These are phyloP conservation scores for Colletotrichum siamense DNA, from an alignment of 2,329 filamentous ascomycete genomes.

Conservation along the genomic window DNA sequence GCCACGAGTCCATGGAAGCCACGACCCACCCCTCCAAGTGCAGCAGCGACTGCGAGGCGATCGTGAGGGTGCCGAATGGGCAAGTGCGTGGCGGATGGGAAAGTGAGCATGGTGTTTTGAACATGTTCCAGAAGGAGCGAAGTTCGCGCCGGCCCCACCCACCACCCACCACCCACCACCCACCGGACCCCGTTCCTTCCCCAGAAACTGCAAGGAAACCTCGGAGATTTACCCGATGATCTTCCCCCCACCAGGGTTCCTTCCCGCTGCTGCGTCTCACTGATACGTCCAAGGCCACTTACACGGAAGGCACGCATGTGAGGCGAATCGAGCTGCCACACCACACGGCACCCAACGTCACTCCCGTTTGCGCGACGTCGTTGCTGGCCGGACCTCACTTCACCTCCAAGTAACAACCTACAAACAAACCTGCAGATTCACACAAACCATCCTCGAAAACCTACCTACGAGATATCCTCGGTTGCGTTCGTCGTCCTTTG, in stretches of 20 bases:
- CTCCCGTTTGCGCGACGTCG: not conserved
- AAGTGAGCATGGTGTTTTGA: slow-evolving; percentile 16
- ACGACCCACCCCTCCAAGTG: not conserved
- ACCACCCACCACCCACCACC: slow-evolving; percentile 3
- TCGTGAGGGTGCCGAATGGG: not conserved
- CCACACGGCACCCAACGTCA: not conserved
- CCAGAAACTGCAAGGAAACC: not conserved
- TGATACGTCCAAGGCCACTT: not conserved
- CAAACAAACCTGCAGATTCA: not conserved
- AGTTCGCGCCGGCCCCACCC: slow-evolving; percentile 13
- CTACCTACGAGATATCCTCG: not conserved
- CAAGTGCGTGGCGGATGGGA: not conserved
- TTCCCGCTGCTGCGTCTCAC: not conserved
- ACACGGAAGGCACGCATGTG: not conserved
- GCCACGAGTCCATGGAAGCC: not conserved
- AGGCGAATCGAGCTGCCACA: not conserved
- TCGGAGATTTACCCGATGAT: slow-evolving; percentile 11
- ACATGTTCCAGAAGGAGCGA: slow-evolving; percentile 14
- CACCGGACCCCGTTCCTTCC: slow-evolving; percentile 1
- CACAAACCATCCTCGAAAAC: not conserved
- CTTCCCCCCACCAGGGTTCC: not conserved
- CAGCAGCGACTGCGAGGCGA: not conserved
- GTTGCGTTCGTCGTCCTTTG: not conserved
- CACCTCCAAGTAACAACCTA: not conserved
- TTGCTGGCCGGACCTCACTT: not conserved